These are phyloP conservation scores for Phytophthora cajani DNA, from an alignment of 352 stramenopile species.

Conservation along the genomic window DNA sequence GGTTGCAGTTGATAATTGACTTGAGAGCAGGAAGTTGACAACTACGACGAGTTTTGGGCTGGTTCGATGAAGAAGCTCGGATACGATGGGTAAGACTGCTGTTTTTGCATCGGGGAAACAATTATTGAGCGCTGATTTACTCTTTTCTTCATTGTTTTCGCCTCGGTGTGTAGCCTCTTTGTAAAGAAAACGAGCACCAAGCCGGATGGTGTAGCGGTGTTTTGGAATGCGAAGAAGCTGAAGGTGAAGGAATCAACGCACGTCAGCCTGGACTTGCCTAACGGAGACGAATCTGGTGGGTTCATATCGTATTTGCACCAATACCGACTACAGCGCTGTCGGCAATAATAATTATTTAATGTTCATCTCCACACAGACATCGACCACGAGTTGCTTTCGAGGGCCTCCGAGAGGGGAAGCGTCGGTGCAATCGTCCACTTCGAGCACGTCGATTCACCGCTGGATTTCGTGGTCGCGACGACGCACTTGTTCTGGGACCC, in stretches of 20 bases:
- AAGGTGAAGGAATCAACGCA: conserved; percentile 47
- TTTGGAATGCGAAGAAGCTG: conserved; percentile 67
- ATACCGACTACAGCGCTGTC: background rate
- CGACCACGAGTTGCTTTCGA: conserved; percentile 57
- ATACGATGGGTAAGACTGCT: conserved; percentile 59
- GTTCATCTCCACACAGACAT: conserved; percentile 40
- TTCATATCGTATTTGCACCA: background rate
- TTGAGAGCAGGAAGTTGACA: conserved; percentile 72
- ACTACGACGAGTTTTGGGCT: conserved; percentile 79
- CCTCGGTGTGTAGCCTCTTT: conserved; percentile 49
- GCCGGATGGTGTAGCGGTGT: conserved; percentile 76
- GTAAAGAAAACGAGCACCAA: conserved; percentile 73
- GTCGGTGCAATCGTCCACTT: conserved; percentile 71
- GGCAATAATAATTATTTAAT: no score
- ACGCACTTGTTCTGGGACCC: conserved; percentile 89
- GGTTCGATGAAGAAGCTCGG: conserved; percentile 60
- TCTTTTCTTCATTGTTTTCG: conserved; percentile 2
- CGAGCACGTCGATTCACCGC: conserved; percentile 35
- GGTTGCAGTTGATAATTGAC: background rate
- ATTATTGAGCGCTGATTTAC: background rate
- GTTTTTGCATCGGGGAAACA: no score
- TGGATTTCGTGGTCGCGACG: conserved; percentile 73
- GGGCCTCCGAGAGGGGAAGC: conserved; percentile 54
- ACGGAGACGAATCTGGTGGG: conserved; percentile 63
- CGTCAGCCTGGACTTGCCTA: conserved; percentile 59